A percentile compares a stretch with the other conserved stretches of the same genome.
Conservation (phyloP, 768 basidiomycete genomes). For the Rhizopogon sp. region DNA sequence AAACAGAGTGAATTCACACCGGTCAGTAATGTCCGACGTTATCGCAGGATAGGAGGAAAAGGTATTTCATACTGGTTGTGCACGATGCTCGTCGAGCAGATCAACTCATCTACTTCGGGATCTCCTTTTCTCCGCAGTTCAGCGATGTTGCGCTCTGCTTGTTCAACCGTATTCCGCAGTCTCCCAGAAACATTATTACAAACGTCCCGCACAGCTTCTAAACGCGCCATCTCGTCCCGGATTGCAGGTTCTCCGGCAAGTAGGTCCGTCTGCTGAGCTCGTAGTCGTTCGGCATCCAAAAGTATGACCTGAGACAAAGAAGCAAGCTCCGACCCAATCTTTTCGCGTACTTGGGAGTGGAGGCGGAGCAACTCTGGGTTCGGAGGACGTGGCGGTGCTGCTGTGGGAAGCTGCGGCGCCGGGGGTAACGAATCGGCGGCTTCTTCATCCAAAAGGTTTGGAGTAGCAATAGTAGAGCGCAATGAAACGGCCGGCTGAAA, state of each 20-base stretch:
- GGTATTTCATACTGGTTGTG: conserved; percentile 75
- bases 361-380: conserved; percentile 86
- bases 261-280: conserved; percentile 79
- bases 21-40: conserved; percentile 12
- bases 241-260: conserved; percentile 90
- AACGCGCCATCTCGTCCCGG: conserved; percentile 90
- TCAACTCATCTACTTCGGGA: conserved; percentile 92
- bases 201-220: conserved; percentile 90
- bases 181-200: conserved; percentile 75
- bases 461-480: conserved; percentile 20
- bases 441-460: conserved; percentile 68
- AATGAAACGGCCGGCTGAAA: conserved; percentile 12
- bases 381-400: conserved; percentile 74
- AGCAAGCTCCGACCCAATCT: conserved; percentile 65
- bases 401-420: conserved; percentile 20
- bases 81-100: conserved; percentile 93
- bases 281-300: conserved; percentile 68
- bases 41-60: neutral
- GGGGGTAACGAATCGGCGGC: conserved; percentile 13
- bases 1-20: neutral
- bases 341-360: conserved; percentile 72
- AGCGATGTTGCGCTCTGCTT: conserved; percentile 67
- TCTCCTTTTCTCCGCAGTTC: conserved; percentile 83
- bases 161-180: conserved; percentile 54
- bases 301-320: conserved; percentile 62